Conservation (phyloP, 2,329 filamentous ascomycete species). For the Aureobasidium subglaciale region DNA sequence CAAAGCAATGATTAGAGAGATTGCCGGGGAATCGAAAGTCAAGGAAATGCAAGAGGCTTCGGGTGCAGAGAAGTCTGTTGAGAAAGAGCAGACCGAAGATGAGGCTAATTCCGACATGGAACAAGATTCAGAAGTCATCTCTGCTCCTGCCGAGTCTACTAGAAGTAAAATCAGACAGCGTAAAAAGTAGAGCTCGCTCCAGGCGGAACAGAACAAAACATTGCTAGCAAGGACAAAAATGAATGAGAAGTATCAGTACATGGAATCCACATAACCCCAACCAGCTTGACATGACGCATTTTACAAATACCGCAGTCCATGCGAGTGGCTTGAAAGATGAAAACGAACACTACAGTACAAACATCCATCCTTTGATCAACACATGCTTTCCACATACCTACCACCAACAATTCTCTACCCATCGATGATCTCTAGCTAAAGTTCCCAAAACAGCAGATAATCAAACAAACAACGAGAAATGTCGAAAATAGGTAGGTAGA, state of each 20-base stretch:
- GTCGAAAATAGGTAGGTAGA: not conserved
- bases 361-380: not conserved
- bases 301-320: no score
- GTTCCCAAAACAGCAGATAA: no score
- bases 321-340: no score
- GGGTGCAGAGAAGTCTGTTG: slow-evolving; percentile 7
- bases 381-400: no score
- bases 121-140: slow-evolving; percentile 19
- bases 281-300: no score
- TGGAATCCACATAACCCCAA: no score
- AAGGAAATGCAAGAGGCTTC: slow-evolving; percentile 17
- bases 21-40: slow-evolving; percentile 14
- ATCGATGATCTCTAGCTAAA: no score
- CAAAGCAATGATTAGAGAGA: slow-evolving; percentile 56
- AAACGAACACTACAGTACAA: no score
- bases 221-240: not conserved
- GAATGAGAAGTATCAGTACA: no score
- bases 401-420: no score
- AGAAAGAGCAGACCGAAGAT: slow-evolving; percentile 18
- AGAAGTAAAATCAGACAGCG: slow-evolving; percentile 36
- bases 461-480: not conserved
- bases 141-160: slow-evolving; percentile 31
- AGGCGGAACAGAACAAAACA: not conserved
- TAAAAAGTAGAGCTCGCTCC: slow-evolving; percentile 25
- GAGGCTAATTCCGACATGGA: slow-evolving; percentile 17